A percentile compares a stretch with the other conserved stretches of the same genome.
phyloP scores from a whole-genome alignment of 192 early-diverging fungal genomes.

The Coemansia guatemalensis region DNA sequence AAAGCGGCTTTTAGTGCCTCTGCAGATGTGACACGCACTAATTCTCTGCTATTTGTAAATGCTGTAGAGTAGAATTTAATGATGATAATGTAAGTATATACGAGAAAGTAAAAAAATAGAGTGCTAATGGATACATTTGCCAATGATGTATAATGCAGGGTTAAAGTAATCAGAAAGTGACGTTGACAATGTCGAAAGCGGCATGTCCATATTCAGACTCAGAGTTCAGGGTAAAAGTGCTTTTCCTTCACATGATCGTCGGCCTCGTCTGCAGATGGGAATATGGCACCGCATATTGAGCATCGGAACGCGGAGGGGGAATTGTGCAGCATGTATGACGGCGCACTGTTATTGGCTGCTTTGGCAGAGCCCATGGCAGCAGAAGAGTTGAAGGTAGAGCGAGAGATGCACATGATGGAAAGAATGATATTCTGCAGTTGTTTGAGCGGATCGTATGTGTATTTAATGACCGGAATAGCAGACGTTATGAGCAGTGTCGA shows the following conservation, averaged over 20 bases:
- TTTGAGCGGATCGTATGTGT: too few species aligned
- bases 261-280: slow-evolving; percentile 11
- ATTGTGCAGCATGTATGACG: slow-evolving; percentile 10
- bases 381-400: too few species aligned
- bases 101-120: slow-evolving; percentile 7
- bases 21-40: background rate
- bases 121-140: background rate
- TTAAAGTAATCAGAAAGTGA: background rate
- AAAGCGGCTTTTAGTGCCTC: background rate
- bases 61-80: background rate
- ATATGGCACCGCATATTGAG: slow-evolving; percentile 37
- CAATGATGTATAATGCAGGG: slow-evolving; percentile 7
- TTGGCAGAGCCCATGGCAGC: slow-evolving; percentile 1
- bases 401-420: too few species aligned
- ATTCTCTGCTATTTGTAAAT: background rate
- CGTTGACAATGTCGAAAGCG: background rate
- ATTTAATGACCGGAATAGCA: too few species aligned
- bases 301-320: slow-evolving; percentile 18
- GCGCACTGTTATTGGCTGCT: background rate
- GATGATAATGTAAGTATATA: background rate
- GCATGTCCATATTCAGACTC: background rate
- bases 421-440: too few species aligned
- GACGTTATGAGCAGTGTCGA: too few species aligned
- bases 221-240: slow-evolving; percentile 51
- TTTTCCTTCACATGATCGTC: slow-evolving; percentile 43